Evolutionary conservation across 345 rosid genomes (phyloP), one percentile per base, ranked within the genome.

Genomic region (Odontarrhena argentea): DNA sequence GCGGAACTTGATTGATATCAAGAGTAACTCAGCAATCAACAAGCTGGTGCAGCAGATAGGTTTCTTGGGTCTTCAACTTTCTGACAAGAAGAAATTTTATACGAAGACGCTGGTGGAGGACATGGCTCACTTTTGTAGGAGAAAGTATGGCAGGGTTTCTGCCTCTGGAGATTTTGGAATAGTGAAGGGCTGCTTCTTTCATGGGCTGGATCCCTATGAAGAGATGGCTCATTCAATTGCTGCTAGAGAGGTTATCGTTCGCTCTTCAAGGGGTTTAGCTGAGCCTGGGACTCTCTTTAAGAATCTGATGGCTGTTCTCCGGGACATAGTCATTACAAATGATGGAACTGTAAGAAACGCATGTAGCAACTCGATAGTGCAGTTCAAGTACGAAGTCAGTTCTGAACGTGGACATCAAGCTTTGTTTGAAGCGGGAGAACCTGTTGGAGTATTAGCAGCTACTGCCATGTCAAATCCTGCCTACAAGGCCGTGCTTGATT

Each of bases 401-500:
- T 68, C 83, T 51, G 86, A 85, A 74, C 68, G 50, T 28, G 76
- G 76, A 64, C 70, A 81, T 24, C 87, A 69, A 52, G 78, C 70
- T 59, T 57, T 82, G 53, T 87, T 83, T 70, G 89, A 89, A 56
- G 89, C 99, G 5, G 96, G 99, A 59, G 99, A 94, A 68, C 99
- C 99, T 48, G 96, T 94, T 49, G 99, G 99, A 50, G 97, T 91
- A 40, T 79, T 91, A 71, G 97, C 99, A 60, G 97, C 99, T 41
- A 94, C 99, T 59, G 95, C 97, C 14, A 91, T 94, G 95, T 91
- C 97, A 36, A 91, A 81, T 78, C 97, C 99, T 71, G 99, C 99
- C 5, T 94, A 91, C 54, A 94, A 91, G 75, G 99, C 99, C 2
- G 99, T 94, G 69, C 95, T 94, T 70, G 99, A 94, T 86, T 91